Evolutionary conservation across 441 rosid species (phyloP), one percentile per base, ranked within the genome.

Genomic region (Populus hybrid): DNA sequence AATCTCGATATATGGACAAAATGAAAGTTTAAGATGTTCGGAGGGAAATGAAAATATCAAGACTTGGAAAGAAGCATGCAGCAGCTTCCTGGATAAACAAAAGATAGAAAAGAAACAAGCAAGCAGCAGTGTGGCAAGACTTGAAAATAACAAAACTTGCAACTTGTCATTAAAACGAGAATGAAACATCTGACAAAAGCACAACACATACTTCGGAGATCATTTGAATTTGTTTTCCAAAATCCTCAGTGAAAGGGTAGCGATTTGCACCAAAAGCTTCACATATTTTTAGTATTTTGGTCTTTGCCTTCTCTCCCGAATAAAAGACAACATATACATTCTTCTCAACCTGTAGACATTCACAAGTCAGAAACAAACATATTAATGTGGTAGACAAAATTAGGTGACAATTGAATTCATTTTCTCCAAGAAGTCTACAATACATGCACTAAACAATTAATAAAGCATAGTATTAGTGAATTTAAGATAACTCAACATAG

Each of bases 191-290:
- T 10, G 35, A 16, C 20, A 26, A 65, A 56, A 7, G 16, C 3
- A 50, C 65, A 64, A 21, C 16, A 68, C 81, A 77, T 86, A 92
- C 99, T 88, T 93, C 90, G 2, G 81, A 74, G 76, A 86, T 84
- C 89, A 90, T 89, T 72, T 89, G 89, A 77, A 82, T 78, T 82
- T 92, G 97, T 82, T 81, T 92, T 76, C 90, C 88, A 33, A 88
- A 73, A n/a, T 92, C 97, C 83, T 92, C 97, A 45, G 88, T 83
- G 85, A 93, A 93, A 77, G 94, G 84, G 83, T 95, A 95, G 45
- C 95, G 96, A 78, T 91, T 95, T 76, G 99, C 98, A 36, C 95
- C 99, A 90, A 93, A 92, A 76, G 97, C 98, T 79, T 95, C 98
- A 83, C 98, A 91, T 75, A 92, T 93, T 86, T 92, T 93, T 69